Evolutionary conservation across 306 rosid genomes (phyloP).

Genomic region (Castanea mollissima): DNA sequence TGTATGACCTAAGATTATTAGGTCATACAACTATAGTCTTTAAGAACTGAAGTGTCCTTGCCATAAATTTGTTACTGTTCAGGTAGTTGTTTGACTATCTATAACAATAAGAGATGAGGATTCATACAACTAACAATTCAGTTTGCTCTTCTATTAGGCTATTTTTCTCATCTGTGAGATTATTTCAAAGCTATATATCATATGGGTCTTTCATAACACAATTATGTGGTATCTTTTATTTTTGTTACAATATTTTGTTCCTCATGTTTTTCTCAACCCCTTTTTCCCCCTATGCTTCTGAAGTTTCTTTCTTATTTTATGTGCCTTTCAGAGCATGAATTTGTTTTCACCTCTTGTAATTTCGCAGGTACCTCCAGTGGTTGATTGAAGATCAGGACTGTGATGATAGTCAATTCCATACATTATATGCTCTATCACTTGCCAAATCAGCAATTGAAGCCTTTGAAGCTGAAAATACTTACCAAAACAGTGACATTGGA

Average conservation of each 20-base stretch:
- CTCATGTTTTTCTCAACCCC: not conserved
- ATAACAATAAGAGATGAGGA: not conserved
- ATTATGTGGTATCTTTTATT: not conserved
- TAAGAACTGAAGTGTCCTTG: not conserved
- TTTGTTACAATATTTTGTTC: not conserved
- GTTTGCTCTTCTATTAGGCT: not conserved
- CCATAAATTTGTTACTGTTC: not conserved
- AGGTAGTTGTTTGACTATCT: not conserved
- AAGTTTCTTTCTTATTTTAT: not conserved
- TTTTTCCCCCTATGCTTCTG: not conserved
- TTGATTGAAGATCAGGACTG: slow-evolving; percentile 93
- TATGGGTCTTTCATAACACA: not conserved
- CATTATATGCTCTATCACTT: slow-evolving; percentile 88
- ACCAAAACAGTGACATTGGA: slow-evolving; percentile 43
- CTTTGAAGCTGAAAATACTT: slow-evolving; percentile 45
- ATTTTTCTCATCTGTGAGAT: not conserved
- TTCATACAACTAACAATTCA: not conserved
- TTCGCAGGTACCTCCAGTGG: slow-evolving; percentile 86
- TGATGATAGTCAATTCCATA: slow-evolving; percentile 69
- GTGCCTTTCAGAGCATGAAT: not conserved
- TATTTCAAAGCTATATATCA: not conserved
- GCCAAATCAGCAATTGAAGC: slow-evolving; percentile 82
- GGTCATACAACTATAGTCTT: too few relatives aligned
- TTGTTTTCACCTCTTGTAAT: slow-evolving; percentile 20
- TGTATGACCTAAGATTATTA: too few relatives aligned